Percentiles rank a stretch among this genome's conserved stretches.
These are phyloP conservation scores for Starmerella lactis-condensi DNA, from an alignment of 805 yeast species.

Conservation along the genomic window DNA sequence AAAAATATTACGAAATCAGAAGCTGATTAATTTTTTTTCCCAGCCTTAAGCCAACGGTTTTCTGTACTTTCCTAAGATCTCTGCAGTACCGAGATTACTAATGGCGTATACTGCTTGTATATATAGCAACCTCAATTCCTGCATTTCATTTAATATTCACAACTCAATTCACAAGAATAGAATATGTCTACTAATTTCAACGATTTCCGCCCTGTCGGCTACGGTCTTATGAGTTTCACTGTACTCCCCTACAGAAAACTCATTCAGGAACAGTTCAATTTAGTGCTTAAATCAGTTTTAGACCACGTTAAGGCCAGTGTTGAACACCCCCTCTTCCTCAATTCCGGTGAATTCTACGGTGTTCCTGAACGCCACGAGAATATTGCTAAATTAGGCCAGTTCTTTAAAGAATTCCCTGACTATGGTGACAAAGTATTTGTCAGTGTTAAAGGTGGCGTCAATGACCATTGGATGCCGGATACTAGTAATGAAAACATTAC, in stretches of 20 bases:
- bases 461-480: conserved; percentile 29
- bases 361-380: conserved; percentile 29
- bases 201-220: conserved; percentile 29
- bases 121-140: too few species aligned
- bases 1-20: too few species aligned
- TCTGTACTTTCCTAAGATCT: too few species aligned
- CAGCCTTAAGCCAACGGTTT: too few species aligned
- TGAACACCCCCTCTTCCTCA: conserved; percentile 35
- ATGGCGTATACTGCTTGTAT: too few species aligned
- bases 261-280: conserved; percentile 36
- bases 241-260: conserved; percentile 39
- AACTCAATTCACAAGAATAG: too few species aligned
- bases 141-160: too few species aligned
- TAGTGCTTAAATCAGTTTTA: conserved; percentile 35
- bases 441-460: conserved; percentile 50
- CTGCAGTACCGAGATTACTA: too few species aligned
- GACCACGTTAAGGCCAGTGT: conserved; percentile 16
- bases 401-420: conserved; percentile 40
- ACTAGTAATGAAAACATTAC: conserved; percentile 33
- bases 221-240: conserved; percentile 70
- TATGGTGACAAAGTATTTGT: conserved; percentile 37
- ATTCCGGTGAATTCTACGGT: conserved; percentile 71
- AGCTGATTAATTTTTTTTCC: too few species aligned
- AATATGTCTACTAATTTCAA: not conserved
- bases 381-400: conserved; percentile 37